Base-by-base conservation (phyloP, 257 asterid species). In the Capsicum baccatum region DNA sequence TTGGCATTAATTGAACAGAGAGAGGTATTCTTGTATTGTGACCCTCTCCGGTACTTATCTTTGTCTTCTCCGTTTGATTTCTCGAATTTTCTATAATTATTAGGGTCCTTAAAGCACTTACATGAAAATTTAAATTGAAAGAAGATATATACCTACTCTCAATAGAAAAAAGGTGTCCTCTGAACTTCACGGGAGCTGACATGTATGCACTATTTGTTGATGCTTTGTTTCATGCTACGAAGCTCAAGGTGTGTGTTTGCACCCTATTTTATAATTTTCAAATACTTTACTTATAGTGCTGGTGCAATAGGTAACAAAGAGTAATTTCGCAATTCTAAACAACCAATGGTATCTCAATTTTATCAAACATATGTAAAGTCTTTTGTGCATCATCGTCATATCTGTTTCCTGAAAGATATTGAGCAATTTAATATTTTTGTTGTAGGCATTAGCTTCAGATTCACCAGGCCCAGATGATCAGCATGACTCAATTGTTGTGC, bases 161-260 rank as follows among this genome's bases (percentile, higher is more conserved):
- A 80, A 90, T 97, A 90, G 97, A 98, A 63, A 84, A 79, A 90
- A 95, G 88, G 87, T 97, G 99, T 89, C 98, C 98, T 79, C 92
- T 97, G 17, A 97, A 95, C 87, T 96, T 97, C 85, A 97, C 99
- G 0, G 99, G 99, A 68, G 99, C 99, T 37, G 99, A 96, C 84
- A 92, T 96, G 97, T 96, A 96, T 81, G 99, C 99, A 63, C 92
- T 96, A 83, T 94, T 98, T 54, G 97, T 98, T 8, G 99, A 97
- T 91, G 98, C 98, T 86, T 97, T 98, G 99, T 97, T 97, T 87
- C 96, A 89, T 79, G 99, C 98, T 76, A 98, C 99, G 66, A 95
- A 92, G 86, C 93, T 94, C 37, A 91, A 89, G 92, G 99, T 94
- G 82, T 82, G 63, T 56, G 33, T 26, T 78, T 54, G 42, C 13